Evolutionary conservation across 805 yeast species (phyloP).

Genomic region (Suhomyces tanzawaensis): DNA sequence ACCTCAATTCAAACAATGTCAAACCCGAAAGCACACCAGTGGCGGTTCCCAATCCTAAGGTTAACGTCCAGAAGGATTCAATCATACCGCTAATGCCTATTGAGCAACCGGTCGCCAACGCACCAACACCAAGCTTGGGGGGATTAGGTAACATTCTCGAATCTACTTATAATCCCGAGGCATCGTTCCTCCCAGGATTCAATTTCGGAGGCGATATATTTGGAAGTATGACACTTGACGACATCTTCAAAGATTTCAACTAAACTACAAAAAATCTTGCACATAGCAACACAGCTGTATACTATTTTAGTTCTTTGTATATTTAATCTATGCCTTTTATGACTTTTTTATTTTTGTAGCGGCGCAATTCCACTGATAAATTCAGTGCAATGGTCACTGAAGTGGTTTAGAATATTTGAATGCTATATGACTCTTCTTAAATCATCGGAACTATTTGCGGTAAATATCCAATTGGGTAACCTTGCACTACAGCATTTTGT

Average conservation of each 20-base stretch:
- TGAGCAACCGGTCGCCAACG: not conserved
- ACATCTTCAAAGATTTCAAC: conserved; percentile 9
- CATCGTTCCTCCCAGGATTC: not conserved
- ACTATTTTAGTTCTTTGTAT: not conserved
- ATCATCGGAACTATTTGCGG: too few relatives aligned
- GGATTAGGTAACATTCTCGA: not conserved
- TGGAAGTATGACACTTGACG: conserved; percentile 6
- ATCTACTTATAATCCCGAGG: not conserved
- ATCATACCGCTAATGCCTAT: too few relatives aligned
- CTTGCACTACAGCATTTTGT: too few relatives aligned
- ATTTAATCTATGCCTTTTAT: not conserved
- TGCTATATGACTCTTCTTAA: too few relatives aligned
- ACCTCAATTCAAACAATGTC: not conserved
- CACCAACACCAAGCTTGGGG: not conserved
- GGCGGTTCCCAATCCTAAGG: too few relatives aligned
- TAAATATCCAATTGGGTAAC: too few relatives aligned
- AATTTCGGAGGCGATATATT: not conserved
- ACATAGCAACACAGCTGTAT: not conserved
- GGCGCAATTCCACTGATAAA: too few relatives aligned
- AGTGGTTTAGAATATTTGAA: too few relatives aligned
- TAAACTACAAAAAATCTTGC: not conserved
- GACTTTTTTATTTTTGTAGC: too few relatives aligned
- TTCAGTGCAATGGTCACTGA: too few relatives aligned
- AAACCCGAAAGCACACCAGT: not conserved
- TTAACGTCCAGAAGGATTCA: too few relatives aligned